A percentile compares a stretch with the other conserved stretches of the same genome.
phyloP scores from a whole-genome alignment of 2,329 filamentous ascomycete species.

The Neonectria coccinea region DNA sequence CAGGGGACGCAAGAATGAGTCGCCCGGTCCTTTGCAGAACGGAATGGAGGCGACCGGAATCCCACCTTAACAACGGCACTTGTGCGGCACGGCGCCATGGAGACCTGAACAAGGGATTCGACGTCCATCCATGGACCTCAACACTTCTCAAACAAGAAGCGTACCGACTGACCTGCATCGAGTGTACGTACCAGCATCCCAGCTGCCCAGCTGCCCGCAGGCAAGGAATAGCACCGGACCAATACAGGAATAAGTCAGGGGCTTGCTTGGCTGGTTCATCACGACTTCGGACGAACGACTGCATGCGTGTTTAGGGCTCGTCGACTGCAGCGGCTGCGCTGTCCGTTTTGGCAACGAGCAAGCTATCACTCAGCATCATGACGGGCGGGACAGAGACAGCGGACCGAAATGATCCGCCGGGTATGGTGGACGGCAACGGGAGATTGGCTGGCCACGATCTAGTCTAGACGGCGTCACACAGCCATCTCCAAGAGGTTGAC shows the following conservation, averaged over 20 bases:
- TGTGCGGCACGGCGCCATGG: slow-evolving; percentile 17
- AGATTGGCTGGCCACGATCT: slow-evolving; percentile 19
- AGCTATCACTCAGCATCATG: slow-evolving; percentile 2
- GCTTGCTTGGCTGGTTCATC: not conserved
- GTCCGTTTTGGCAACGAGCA: not conserved
- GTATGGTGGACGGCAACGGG: not conserved
- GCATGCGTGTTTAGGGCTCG: not conserved
- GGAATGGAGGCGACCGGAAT: slow-evolving; percentile 21
- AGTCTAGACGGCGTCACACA: slow-evolving; percentile 24
- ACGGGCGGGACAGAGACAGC: slow-evolving; percentile 10
- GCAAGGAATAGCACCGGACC: not conserved
- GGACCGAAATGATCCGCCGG: slow-evolving; percentile 15
- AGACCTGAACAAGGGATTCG: not conserved
- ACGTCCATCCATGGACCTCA: slow-evolving; percentile 3
- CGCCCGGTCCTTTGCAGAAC: slow-evolving; percentile 8
- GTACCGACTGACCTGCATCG: not conserved
- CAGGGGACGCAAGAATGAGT: slow-evolving; percentile 19
- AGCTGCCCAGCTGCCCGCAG: slow-evolving; percentile 6
- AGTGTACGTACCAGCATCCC: not conserved
- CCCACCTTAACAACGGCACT: slow-evolving; percentile 20
- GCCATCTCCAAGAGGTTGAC: slow-evolving; percentile 20
- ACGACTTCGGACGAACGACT: slow-evolving; percentile 12
- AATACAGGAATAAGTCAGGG: not conserved
- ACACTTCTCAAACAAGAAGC: slow-evolving; percentile 3
- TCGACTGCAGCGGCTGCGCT: slow-evolving; percentile 1